phyloP scores from a whole-genome alignment of 2,329 filamentous ascomycete species.

The Huntiella decipiens region DNA sequence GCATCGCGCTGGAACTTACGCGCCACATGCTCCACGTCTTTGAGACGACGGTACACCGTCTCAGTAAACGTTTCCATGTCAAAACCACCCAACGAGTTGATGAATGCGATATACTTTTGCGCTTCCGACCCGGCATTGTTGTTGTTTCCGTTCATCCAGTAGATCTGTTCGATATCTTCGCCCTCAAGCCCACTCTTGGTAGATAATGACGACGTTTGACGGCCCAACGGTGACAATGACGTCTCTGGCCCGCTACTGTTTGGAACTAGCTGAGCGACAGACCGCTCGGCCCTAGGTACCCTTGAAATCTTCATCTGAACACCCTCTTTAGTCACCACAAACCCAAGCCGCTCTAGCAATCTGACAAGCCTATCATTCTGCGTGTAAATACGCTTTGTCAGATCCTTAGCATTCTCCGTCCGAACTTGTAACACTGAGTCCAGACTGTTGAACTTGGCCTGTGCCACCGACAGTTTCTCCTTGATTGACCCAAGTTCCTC shows the following conservation, averaged over 20 bases:
- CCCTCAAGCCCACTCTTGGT: slow-evolving; percentile 39
- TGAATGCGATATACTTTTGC: slow-evolving; percentile 54
- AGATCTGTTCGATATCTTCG: slow-evolving; percentile 52
- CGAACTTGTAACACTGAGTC: slow-evolving; percentile 47
- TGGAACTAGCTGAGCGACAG: slow-evolving; percentile 27
- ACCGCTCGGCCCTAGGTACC: slow-evolving; percentile 40
- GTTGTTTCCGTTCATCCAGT: slow-evolving; percentile 61
- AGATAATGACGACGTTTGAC: slow-evolving; percentile 32
- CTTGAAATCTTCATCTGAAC: slow-evolving; percentile 59
- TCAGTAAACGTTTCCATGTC: slow-evolving; percentile 73
- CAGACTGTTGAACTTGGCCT: slow-evolving; percentile 31
- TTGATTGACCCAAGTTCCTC: slow-evolving; percentile 53
- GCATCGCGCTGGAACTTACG: slow-evolving; percentile 87
- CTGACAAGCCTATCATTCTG: slow-evolving; percentile 71
- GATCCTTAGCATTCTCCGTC: slow-evolving; percentile 55
- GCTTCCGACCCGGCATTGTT: slow-evolving; percentile 38
- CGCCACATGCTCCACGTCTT: slow-evolving; percentile 81
- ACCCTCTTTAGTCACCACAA: slow-evolving; percentile 57
- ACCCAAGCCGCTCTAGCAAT: slow-evolving; percentile 73
- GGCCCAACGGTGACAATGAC: slow-evolving; percentile 35
- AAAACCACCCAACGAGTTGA: slow-evolving; percentile 56
- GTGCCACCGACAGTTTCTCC: slow-evolving; percentile 39
- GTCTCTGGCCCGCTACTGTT: slow-evolving; percentile 28
- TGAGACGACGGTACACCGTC: slow-evolving; percentile 70
- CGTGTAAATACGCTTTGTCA: slow-evolving; percentile 64